Base-by-base conservation (phyloP, 208 protist genomes). In the Acanthamoeba lenticulata region DNA sequence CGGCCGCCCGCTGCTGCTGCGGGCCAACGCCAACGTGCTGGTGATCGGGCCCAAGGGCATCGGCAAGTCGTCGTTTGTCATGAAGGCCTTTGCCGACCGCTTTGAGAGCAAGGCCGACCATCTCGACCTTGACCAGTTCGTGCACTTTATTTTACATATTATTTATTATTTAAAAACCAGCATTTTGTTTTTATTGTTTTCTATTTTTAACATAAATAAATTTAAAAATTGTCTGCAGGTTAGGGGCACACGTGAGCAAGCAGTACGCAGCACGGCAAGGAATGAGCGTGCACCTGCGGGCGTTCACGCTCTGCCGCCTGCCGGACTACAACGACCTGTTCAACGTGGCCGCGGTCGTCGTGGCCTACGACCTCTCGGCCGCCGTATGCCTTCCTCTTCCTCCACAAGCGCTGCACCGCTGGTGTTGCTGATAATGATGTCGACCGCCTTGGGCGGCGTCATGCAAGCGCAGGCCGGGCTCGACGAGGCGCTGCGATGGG, bases 281-380 rank as follows among this genome's bases (percentile, higher is more conserved):
- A 9, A 81, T 29, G 36, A 45, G 36, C 69, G 21, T 81, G 13
- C 40, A 81, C 45, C 11, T 89, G 27, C 81, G 81, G 45, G 49
- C 60, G 5, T 62, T 65, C 45, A 89, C 81, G 13, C 81, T 89
- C 24, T 65, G 13, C 29, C 81, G 81, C 42, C 32, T 89, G 29
- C 81, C 81, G 3, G 81, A 89, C 42, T 89, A 89, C 81, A 89
- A 89, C 24, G 81, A 89, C 45, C 81, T 89, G n/a, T 89, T 89
- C 45, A 89, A 89, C 47, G 81, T 89, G 3, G 81, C 45, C n/a
- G 81, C 81, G 2, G 81, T 89, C 40, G 1, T 89, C 47, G 49
- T 89, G 13, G 42, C 47, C 32, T 89, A 89, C 36, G 81, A 89
- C 29, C n/a, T 89, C 19, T 52, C 81, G 34, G 40, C 69, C 38